phyloP scores from a whole-genome alignment of 371 early-diverging fungal genomes.

The Furculomyces boomerangus region DNA sequence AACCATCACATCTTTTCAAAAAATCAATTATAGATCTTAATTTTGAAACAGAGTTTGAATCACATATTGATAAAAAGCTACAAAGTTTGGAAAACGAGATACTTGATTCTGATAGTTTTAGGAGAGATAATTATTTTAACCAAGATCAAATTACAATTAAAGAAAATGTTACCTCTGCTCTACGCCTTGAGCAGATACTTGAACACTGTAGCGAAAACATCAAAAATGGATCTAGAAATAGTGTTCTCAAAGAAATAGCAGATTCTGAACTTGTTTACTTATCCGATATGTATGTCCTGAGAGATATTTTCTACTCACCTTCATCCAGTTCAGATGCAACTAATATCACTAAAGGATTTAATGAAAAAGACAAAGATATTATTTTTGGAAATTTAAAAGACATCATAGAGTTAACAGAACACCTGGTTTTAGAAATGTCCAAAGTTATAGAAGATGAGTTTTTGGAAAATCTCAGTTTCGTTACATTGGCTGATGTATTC shows the following conservation, averaged over 20 bases:
- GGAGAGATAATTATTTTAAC: too few relatives aligned
- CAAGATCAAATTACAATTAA: too few relatives aligned
- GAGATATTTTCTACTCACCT: neutral
- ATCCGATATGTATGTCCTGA: neutral
- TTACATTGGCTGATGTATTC: constrained; percentile 17
- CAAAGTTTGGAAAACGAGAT: too few relatives aligned
- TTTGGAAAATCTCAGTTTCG: constrained; percentile 3
- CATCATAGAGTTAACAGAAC: constrained; percentile 13
- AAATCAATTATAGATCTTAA: too few relatives aligned
- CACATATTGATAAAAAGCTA: too few relatives aligned
- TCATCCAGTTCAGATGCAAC: neutral
- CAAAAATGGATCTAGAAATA: neutral
- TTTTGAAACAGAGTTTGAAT: too few relatives aligned
- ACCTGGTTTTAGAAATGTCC: constrained; percentile 1
- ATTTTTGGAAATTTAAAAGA: constrained; percentile 20
- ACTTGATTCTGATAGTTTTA: too few relatives aligned
- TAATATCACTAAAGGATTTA: neutral
- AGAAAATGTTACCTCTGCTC: too few relatives aligned
- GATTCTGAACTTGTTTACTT: neutral
- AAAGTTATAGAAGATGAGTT: neutral
- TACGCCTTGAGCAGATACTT: too few relatives aligned
- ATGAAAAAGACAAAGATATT: constrained; percentile 6
- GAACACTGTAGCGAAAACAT: too few relatives aligned
- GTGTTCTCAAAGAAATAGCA: neutral
- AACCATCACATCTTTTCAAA: too few relatives aligned